These are phyloP conservation scores for Dimargaris xerosporica DNA, from an alignment of 192 early-diverging fungal genomes.

Conservation along the genomic window DNA sequence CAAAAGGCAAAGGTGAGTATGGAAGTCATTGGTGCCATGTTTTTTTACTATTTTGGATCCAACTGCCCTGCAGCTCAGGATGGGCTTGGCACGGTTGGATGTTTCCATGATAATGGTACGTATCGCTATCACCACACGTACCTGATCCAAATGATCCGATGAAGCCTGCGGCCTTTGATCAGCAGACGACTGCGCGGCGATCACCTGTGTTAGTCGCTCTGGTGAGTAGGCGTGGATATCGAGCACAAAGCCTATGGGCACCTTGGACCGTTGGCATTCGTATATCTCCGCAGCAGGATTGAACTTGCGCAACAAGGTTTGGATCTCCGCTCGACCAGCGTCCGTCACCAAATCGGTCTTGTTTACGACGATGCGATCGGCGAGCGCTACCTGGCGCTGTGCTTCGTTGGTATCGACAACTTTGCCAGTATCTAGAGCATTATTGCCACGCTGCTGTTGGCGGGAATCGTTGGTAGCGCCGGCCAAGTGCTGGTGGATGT, in stretches of 20 bases:
- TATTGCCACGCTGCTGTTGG: neutral
- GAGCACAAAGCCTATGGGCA: neutral
- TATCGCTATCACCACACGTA: too few species aligned
- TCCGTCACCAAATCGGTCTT: constrained; percentile 59
- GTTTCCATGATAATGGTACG: too few species aligned
- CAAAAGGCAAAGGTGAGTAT: neutral
- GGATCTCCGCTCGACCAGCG: constrained; percentile 23
- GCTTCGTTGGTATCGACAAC: constrained; percentile 1
- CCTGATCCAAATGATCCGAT: too few species aligned
- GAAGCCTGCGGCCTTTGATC: too few species aligned
- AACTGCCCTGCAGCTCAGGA: neutral
- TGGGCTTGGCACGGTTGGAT: neutral
- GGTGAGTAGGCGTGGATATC: constrained; percentile 8
- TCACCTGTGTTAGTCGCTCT: too few species aligned
- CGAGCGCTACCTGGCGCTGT: constrained; percentile 61
- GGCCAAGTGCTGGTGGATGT: constrained; percentile 31
- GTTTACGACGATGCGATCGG: constrained; percentile 78
- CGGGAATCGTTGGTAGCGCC: neutral
- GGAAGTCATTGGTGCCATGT: neutral
- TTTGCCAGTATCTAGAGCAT: neutral
- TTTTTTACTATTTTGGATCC: neutral
- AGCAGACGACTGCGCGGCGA: too few species aligned
- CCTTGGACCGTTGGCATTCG: constrained; percentile 3
- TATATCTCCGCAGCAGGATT: neutral
- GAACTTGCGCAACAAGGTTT: constrained; percentile 16